Conservation (phyloP, 805 yeast species). For the Ogataea pilisensis region DNA sequence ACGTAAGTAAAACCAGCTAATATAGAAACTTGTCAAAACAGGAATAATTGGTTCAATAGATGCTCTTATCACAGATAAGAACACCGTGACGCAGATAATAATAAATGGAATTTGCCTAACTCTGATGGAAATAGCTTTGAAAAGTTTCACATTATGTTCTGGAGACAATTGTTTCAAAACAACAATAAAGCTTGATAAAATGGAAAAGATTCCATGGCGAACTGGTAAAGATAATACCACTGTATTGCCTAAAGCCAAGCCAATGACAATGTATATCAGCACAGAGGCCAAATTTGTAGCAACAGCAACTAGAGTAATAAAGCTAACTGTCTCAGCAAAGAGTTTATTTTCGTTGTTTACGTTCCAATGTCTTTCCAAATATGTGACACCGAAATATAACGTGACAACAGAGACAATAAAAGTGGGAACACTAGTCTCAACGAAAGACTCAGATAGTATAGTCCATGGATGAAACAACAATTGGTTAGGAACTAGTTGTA, state of each 20-base stretch:
- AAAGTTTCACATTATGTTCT: conserved; percentile 48
- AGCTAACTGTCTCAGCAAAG: conserved; percentile 42
- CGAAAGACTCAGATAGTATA: conserved; percentile 55
- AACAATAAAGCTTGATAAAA: conserved; percentile 50
- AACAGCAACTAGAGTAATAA: conserved; percentile 49
- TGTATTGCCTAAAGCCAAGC: conserved; percentile 31
- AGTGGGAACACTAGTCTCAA: conserved; percentile 49
- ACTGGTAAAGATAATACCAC: conserved; percentile 40
- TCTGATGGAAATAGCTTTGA: conserved; percentile 39
- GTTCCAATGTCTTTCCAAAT: conserved; percentile 50
- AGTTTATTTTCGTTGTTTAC: conserved; percentile 12
- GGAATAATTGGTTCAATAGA: conserved; percentile 54
- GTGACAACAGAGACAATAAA: conserved; percentile 37
- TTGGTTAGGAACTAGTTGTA: conserved; percentile 62
- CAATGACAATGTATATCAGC: conserved; percentile 27
- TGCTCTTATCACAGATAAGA: conserved; percentile 24
- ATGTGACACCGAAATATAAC: conserved; percentile 39
- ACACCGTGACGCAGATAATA: conserved; percentile 26
- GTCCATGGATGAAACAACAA: conserved; percentile 63
- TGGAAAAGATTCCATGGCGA: conserved; percentile 46
- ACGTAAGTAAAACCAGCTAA: conserved; percentile 74
- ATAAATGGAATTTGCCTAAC: conserved; percentile 62
- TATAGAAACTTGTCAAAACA: conserved; percentile 52
- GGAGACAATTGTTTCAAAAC: conserved; percentile 57
- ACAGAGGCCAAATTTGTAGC: conserved; percentile 53